A percentile compares a stretch with the other conserved stretches of the same genome.
These are phyloP conservation scores for Arachnopeziza araneosa DNA, from an alignment of 2,329 filamentous ascomycete species.

Conservation along the genomic window DNA sequence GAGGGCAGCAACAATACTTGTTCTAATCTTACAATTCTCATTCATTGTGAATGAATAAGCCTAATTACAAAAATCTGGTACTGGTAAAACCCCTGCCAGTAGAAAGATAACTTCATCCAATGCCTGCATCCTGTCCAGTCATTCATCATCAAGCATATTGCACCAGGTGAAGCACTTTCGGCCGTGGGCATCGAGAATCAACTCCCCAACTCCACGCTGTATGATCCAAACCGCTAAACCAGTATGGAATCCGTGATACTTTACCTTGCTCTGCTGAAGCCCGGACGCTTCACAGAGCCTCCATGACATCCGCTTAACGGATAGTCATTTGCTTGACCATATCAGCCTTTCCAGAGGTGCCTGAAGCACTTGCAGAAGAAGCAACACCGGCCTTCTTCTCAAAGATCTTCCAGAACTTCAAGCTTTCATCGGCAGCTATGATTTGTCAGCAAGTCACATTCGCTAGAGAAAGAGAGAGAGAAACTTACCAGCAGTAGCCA, in stretches of 20 bases:
- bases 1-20: not conserved
- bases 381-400: slow-evolving; percentile 88
- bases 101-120: not conserved
- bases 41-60: slow-evolving; percentile 1
- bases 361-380: slow-evolving; percentile 58
- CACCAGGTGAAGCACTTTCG: slow-evolving; percentile 41
- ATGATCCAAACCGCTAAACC: slow-evolving; percentile 39
- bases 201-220: slow-evolving; percentile 50
- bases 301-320: slow-evolving; percentile 47
- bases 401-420: slow-evolving; percentile 99
- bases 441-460: slow-evolving; percentile 26
- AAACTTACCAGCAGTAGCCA: slow-evolving; percentile 76
- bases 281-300: slow-evolving; percentile 22
- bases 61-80: slow-evolving; percentile 8
- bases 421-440: slow-evolving; percentile 81
- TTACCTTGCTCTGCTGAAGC: slow-evolving; percentile 26
- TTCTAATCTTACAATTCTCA: slow-evolving; percentile 9
- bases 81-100: slow-evolving; percentile 4
- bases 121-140: slow-evolving; percentile 6
- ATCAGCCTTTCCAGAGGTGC: slow-evolving; percentile 70
- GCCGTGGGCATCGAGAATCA: slow-evolving; percentile 42
- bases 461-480: not conserved
- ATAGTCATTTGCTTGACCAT: slow-evolving; percentile 96
- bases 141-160: slow-evolving; percentile 30
- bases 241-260: slow-evolving; percentile 33